These are phyloP conservation scores for Sonneratia caseolaris DNA, from an alignment of 345 rosid genomes.

Conservation along the genomic window DNA sequence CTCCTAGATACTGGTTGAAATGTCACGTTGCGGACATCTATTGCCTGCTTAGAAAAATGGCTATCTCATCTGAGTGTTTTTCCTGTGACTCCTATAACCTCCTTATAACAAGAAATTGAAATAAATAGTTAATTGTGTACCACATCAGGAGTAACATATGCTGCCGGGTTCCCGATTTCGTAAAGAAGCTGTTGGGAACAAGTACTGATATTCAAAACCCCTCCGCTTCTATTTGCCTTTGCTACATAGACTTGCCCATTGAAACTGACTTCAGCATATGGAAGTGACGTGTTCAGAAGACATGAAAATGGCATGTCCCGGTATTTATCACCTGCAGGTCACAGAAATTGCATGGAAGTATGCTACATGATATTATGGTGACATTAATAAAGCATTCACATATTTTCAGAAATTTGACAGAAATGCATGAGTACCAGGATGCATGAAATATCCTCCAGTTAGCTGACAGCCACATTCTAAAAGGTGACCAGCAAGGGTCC, in stretches of 20 bases:
- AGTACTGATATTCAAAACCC: constrained; percentile 56
- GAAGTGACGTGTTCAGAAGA: constrained; percentile 77
- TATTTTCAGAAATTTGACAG: neutral
- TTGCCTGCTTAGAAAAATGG: constrained; percentile 30
- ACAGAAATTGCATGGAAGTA: constrained; percentile 7
- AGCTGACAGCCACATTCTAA: constrained; percentile 96
- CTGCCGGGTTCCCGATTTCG: constrained; percentile 76
- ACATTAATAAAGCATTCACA: neutral
- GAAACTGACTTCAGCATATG: constrained; percentile 61
- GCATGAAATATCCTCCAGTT: constrained; percentile 98
- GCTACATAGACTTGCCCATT: constrained; percentile 52
- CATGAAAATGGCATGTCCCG: constrained; percentile 45
- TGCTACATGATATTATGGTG: neutral
- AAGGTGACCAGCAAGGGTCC: constrained; percentile 85
- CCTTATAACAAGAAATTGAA: neutral
- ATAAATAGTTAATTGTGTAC: constrained; percentile 25
- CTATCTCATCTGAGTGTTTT: neutral
- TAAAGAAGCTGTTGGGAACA: constrained; percentile 90
- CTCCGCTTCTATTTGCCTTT: constrained; percentile 73
- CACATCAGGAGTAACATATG: constrained; percentile 92
- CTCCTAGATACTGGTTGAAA: constrained; percentile 52
- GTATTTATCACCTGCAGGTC: constrained; percentile 48
- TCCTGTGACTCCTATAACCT: neutral
- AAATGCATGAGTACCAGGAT: constrained; percentile 51
- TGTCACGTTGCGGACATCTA: constrained; percentile 60